Base-by-base conservation (phyloP, 768 basidiomycete species). In the Boletus pseudopeckii region DNA sequence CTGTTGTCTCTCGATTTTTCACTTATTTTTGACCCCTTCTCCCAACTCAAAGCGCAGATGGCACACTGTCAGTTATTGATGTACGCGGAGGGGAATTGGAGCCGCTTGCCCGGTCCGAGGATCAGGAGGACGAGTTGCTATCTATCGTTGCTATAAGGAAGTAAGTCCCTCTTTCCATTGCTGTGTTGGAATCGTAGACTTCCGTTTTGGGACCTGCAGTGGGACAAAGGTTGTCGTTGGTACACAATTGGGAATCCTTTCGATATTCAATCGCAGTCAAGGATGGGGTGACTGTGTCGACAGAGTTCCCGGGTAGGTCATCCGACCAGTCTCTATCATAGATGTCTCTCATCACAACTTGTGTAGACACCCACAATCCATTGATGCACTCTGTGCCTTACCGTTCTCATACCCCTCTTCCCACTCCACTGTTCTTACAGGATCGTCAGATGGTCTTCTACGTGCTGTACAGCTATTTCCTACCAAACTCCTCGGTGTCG, bases 271-370 rank as follows among this genome's bases (percentile, higher is more conserved):
- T 69, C 82, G 88, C 24, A 84, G 75, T 39, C 88, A 83, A 59
- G 95, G 93, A 8, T 96, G 91, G 85, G 86, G 83, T 6, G 94
- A 97, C 68, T 95, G 92, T 62, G 91, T 95, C 14, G 92, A 96
- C 70, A 82, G 92, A 46, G 77, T 94, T 32, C 89, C 90, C 40
- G 92, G 92, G 88, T 91, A 63, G 52, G 81, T 71, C 30, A 46
- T 5, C 44, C 28, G 53, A 51, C 26, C 41, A n/a, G 18, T 18
- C 26, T 4, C 7, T 33, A 28, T 17, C 22, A 22, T 22, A 22
- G 47, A 38, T 7, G 18, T 54, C 39, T 47, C 54, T 64, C 54
- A 67, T 57, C 24, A 24, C 26, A 52, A 37, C 34, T 49, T n/a
- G 43, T 58, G 52, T 48, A 94, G 92, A 3, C 95, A 97, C 69